Conservation (phyloP, 495 filamentous ascomycete species). For the Penicillium herquei region DNA sequence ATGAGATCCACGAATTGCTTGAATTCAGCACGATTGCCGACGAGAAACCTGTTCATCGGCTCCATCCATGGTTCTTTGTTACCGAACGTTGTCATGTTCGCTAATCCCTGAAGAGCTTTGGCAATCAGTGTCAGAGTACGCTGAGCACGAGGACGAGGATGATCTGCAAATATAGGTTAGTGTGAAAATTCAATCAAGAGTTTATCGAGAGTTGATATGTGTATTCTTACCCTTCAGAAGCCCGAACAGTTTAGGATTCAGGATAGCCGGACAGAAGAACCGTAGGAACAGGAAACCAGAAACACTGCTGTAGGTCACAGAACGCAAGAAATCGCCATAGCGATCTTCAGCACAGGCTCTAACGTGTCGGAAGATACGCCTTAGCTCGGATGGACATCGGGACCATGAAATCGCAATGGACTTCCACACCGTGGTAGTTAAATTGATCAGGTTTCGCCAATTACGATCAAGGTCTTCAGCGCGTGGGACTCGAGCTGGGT, state of each 20-base stretch:
- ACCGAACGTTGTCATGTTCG: conserved; percentile 90
- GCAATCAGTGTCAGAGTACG: conserved; percentile 91
- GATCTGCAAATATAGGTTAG: conserved; percentile 53
- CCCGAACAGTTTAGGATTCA: conserved; percentile 96
- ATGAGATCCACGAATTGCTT: conserved; percentile 85
- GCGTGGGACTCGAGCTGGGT: conserved; percentile 68
- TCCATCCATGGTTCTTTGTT: conserved; percentile 99
- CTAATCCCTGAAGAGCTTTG: conserved; percentile 92
- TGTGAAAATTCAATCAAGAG: neutral
- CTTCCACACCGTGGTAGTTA: conserved; percentile 83
- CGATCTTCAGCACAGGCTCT: conserved; percentile 92
- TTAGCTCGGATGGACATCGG: conserved; percentile 78
- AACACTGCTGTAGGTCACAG: conserved; percentile 93
- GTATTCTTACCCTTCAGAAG: conserved; percentile 66
- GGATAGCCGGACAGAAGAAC: conserved; percentile 93
- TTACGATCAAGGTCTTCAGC: conserved; percentile 77
- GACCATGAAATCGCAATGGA: conserved; percentile 69
- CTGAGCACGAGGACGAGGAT: conserved; percentile 82
- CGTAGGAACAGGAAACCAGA: conserved; percentile 95
- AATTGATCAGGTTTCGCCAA: conserved; percentile 73
- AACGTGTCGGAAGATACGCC: conserved; percentile 88
- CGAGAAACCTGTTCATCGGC: conserved; percentile 78
- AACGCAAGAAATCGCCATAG: conserved; percentile 91
- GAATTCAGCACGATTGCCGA: conserved; percentile 59
- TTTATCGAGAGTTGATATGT: neutral